Evolutionary conservation across 441 rosid genomes (phyloP).

Genomic region (Gossypium lobatum): DNA sequence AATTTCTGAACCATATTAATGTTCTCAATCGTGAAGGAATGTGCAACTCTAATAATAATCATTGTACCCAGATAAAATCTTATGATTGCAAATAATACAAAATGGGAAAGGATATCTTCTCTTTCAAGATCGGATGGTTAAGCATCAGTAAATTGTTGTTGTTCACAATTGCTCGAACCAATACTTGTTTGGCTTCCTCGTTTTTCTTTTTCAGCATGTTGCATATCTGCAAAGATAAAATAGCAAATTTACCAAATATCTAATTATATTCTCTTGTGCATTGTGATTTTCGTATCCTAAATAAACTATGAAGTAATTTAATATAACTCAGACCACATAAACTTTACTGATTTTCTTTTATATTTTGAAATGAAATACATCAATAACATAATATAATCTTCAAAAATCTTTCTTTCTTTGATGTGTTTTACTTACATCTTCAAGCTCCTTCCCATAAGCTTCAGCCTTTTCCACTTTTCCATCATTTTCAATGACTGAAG

Average conservation of each 20-base stretch:
- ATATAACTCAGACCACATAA: not conserved
- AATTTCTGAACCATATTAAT: slow-evolving; percentile 58
- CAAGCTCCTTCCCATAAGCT: slow-evolving; percentile 74
- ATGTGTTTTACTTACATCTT: slow-evolving; percentile 46
- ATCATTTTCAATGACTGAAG: slow-evolving; percentile 35
- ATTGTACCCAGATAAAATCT: not conserved
- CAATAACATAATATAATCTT: slow-evolving; percentile 3
- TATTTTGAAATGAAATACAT: not conserved
- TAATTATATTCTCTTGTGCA: not conserved
- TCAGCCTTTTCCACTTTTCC: slow-evolving; percentile 70
- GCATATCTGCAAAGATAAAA: slow-evolving; percentile 53
- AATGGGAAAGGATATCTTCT: slow-evolving; percentile 72
- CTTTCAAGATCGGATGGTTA: slow-evolving; percentile 69
- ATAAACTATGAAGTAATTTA: not conserved
- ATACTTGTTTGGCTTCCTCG: slow-evolving; percentile 75
- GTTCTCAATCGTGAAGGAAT: slow-evolving; percentile 57
- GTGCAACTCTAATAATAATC: slow-evolving; percentile 4
- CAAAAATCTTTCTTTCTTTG: not conserved
- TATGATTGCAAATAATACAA: not conserved
- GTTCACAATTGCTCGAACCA: slow-evolving; percentile 77
- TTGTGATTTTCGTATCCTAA: not conserved
- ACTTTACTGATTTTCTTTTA: not conserved
- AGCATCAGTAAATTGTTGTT: slow-evolving; percentile 79
- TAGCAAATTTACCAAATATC: not conserved
- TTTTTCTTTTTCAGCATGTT: slow-evolving; percentile 74